phyloP scores from a whole-genome alignment of 139 green algal species.

The Closterium sp. region DNA sequence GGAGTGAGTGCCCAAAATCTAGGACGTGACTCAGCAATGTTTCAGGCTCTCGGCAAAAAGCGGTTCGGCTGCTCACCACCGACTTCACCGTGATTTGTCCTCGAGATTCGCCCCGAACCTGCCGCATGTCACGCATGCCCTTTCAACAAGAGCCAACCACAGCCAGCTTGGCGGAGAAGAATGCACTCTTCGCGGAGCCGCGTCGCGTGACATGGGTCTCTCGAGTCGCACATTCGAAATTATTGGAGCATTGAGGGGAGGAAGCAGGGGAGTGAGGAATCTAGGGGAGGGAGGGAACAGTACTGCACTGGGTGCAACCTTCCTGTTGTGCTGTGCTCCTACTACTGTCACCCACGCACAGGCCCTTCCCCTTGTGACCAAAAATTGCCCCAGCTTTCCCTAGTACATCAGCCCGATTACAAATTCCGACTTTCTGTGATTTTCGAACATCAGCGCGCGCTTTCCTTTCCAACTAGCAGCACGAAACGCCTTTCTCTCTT shows the following conservation, averaged over 20 bases:
- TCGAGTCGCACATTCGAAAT: background rate
- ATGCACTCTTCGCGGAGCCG: background rate
- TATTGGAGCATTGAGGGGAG: background rate
- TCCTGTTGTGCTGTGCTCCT: background rate
- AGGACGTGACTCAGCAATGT: background rate
- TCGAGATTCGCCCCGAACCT: background rate
- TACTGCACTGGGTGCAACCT: too few relatives aligned
- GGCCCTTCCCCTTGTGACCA: background rate
- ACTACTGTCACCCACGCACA: background rate
- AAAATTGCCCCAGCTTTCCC: too few relatives aligned
- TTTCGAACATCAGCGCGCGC: background rate
- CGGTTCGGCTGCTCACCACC: background rate
- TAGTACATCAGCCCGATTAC: too few relatives aligned
- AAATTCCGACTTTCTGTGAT: background rate
- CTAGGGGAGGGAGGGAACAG: too few relatives aligned
- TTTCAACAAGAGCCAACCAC: background rate
- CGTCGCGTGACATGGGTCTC: background rate
- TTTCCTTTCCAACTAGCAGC: background rate
- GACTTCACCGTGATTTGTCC: background rate
- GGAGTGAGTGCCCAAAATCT: background rate
- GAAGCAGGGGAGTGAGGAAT: background rate
- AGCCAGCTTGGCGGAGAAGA: background rate
- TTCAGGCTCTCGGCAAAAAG: background rate
- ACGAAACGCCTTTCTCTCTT: background rate
- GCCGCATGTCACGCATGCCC: background rate